A percentile compares a stretch with the other conserved stretches of the same genome.
phyloP scores from a whole-genome alignment of 1,284 basidiomycete genomes.

The Agaricales sp. region DNA sequence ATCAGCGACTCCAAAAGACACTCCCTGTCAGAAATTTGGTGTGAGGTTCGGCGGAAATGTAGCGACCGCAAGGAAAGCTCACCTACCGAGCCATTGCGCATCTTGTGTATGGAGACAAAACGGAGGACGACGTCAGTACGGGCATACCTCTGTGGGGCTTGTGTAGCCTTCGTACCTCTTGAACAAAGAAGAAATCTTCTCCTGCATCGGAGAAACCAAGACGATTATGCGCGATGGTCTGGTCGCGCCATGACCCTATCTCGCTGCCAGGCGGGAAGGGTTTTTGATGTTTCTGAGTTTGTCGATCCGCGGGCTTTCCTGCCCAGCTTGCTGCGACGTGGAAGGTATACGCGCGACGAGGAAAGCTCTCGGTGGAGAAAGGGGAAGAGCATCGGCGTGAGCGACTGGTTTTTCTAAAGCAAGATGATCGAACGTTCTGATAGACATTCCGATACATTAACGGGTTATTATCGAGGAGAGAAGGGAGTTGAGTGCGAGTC shows the following conservation, averaged over 20 bases:
- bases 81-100: slow-evolving; percentile 70
- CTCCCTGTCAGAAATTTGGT: slow-evolving; percentile 35
- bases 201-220: slow-evolving; percentile 35
- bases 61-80: slow-evolving; percentile 13
- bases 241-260: slow-evolving; percentile 69
- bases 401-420: not conserved
- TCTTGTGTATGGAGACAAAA: slow-evolving; percentile 28
- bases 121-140: too few relatives aligned
- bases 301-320: slow-evolving; percentile 51
- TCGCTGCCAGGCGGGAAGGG: slow-evolving; percentile 54
- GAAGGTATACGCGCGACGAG: slow-evolving; percentile 48
- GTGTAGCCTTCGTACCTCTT: slow-evolving; percentile 40
- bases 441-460: not conserved
- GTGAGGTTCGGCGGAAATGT: slow-evolving; percentile 12
- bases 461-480: not conserved
- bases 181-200: slow-evolving; percentile 75
- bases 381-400: not conserved
- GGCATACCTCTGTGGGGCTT: slow-evolving; percentile 30
- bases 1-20: slow-evolving; percentile 67
- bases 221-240: slow-evolving; percentile 28
- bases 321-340: slow-evolving; percentile 73
- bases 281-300: slow-evolving; percentile 22
- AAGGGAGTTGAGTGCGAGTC: not conserved
- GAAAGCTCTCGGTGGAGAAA: not conserved
- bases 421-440: not conserved